These are phyloP conservation scores for Potentilla sterilis DNA, from an alignment of 306 rosid species.

Conservation along the genomic window DNA sequence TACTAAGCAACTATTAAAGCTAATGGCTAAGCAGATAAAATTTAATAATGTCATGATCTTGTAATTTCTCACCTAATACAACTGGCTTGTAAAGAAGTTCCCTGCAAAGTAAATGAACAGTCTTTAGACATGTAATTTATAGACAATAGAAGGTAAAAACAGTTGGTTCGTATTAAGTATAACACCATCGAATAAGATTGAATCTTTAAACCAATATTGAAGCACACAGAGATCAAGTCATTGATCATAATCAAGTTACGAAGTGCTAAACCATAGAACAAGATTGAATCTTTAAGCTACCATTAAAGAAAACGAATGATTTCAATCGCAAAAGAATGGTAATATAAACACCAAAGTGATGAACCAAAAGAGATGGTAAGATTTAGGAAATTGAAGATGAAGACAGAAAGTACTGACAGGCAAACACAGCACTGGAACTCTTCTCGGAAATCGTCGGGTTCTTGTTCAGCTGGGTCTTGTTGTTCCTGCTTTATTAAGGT, in stretches of 20 bases:
- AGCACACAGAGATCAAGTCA: not conserved
- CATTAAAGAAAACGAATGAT: not conserved
- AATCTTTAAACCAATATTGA: not conserved
- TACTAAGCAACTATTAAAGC: not conserved
- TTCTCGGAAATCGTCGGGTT: constrained; percentile 6
- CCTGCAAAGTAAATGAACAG: constrained; percentile 45
- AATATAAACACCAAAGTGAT: not conserved
- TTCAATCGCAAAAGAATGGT: not conserved
- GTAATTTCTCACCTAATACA: constrained; percentile 59
- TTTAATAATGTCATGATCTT: not conserved
- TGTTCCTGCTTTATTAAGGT: not conserved
- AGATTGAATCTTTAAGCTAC: not conserved
- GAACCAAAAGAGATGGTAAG: not conserved
- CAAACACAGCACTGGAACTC: constrained; percentile 17
- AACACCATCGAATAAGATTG: not conserved
- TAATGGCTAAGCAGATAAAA: not conserved
- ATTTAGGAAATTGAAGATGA: not conserved
- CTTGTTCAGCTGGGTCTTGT: not conserved
- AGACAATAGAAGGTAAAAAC: not conserved
- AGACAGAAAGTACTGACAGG: constrained; percentile 5
- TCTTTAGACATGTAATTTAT: not conserved
- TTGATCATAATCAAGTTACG: not conserved
- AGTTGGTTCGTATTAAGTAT: not conserved
- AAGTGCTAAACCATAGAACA: not conserved
- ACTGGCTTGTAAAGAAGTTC: constrained; percentile 86